Conservation (phyloP, 2,329 filamentous ascomycete species). For the Fusarium nurragi region DNA sequence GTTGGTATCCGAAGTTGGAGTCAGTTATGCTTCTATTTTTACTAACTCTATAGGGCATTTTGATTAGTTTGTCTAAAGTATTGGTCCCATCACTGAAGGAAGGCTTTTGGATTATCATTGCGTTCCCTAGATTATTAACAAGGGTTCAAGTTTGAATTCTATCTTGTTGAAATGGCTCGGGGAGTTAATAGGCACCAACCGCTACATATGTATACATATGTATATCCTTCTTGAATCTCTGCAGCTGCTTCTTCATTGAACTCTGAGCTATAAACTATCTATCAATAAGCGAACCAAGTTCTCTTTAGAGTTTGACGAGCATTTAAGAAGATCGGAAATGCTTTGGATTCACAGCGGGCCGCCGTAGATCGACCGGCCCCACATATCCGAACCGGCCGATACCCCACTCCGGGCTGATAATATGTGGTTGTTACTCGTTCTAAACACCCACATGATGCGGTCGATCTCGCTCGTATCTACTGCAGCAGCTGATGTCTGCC, state of each 20-base stretch:
- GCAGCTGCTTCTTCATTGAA: too few relatives aligned
- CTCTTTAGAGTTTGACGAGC: neutral
- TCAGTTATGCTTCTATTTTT: neutral
- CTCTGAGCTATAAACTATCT: too few relatives aligned
- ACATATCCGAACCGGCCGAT: slow-evolving; percentile 15
- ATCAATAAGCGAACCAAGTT: neutral
- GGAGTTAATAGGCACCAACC: too few relatives aligned
- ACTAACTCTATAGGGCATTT: neutral
- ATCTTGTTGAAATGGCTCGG: too few relatives aligned
- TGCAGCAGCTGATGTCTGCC: neutral
- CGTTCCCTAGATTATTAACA: too few relatives aligned
- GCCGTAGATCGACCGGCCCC: slow-evolving; percentile 34
- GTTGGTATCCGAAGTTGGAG: neutral
- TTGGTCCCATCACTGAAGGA: neutral
- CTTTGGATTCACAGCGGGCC: slow-evolving; percentile 20
- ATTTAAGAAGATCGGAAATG: neutral
- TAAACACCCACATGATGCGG: slow-evolving; percentile 3
- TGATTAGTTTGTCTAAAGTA: neutral
- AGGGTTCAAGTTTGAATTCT: too few relatives aligned
- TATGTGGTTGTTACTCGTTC: too few relatives aligned
- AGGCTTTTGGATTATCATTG: too few relatives aligned
- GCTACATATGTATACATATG: too few relatives aligned
- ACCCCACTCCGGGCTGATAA: neutral
- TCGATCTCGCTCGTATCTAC: slow-evolving; percentile 25
- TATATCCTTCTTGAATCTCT: too few relatives aligned